Percentiles rank a stretch among this genome's conserved stretches.
Conservation (phyloP, 2,329 filamentous ascomycete species). For the Diaporthe humulicola region DNA sequence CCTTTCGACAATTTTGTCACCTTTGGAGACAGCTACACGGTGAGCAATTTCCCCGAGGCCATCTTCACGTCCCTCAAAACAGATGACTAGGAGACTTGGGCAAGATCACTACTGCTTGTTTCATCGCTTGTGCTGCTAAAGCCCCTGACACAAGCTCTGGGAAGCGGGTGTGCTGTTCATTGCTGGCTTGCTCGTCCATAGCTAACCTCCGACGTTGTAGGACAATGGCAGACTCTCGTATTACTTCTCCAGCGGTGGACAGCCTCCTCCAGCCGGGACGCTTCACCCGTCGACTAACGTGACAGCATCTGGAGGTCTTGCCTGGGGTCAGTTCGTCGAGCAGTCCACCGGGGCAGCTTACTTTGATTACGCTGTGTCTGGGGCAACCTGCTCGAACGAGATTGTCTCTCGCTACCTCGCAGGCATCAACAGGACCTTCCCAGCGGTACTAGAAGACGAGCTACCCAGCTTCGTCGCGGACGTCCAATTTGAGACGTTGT, state of each 20-base stretch:
- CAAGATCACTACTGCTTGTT: too few species aligned
- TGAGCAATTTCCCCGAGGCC: neutral
- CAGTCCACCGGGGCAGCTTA: conserved; percentile 68
- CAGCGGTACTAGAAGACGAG: conserved; percentile 73
- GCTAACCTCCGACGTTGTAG: neutral
- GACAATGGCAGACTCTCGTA: conserved; percentile 78
- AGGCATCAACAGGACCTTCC: conserved; percentile 67
- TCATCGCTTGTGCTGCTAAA: neutral
- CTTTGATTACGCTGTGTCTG: conserved; percentile 79
- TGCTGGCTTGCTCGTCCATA: neutral
- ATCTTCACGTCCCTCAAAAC: neutral
- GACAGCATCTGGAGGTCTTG: conserved; percentile 75
- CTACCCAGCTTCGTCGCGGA: conserved; percentile 69
- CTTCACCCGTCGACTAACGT: conserved; percentile 59
- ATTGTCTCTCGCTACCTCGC: conserved; percentile 69
- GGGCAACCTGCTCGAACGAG: conserved; percentile 79
- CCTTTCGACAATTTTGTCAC: conserved; percentile 73
- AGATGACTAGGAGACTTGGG: neutral
- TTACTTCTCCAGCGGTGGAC: conserved; percentile 69
- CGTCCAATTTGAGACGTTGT: conserved; percentile 56
- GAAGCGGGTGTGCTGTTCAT: neutral
- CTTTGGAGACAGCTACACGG: conserved; percentile 82
- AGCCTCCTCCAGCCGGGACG: conserved; percentile 72
- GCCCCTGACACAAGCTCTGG: neutral
- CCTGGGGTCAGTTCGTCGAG: conserved; percentile 77